A percentile compares a stretch with the other conserved stretches of the same genome.
phyloP scores from a whole-genome alignment of 169 alveolate species.

The Plasmodium coatneyi region DNA sequence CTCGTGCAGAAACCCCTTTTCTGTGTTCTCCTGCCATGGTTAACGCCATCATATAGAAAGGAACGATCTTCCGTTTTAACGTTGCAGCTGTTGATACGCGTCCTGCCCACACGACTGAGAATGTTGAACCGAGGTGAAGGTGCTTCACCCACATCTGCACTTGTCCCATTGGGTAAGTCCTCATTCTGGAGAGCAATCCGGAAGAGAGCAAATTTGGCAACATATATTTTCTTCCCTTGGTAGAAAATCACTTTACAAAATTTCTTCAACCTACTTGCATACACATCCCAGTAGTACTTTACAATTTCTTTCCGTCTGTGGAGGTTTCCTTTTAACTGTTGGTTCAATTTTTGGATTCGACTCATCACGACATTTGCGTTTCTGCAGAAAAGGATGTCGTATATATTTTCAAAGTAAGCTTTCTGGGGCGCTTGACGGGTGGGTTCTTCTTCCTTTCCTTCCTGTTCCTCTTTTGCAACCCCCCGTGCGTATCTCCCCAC shows the following conservation, averaged over 20 bases:
- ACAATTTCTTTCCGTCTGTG: slow-evolving; percentile 5
- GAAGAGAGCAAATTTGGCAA: slow-evolving; percentile 20
- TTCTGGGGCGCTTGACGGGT: background rate
- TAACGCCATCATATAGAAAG: background rate
- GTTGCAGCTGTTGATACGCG: background rate
- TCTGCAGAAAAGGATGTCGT: slow-evolving; percentile 51
- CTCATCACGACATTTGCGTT: slow-evolving; percentile 30
- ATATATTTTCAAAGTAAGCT: slow-evolving; percentile 36
- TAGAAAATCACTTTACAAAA: slow-evolving; percentile 34
- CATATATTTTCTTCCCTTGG: slow-evolving; percentile 16
- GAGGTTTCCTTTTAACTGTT: background rate
- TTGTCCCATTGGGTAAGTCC: background rate
- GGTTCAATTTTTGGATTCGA: slow-evolving; percentile 32
- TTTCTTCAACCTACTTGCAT: slow-evolving; percentile 22
- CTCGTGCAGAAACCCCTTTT: background rate
- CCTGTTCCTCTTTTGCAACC: background rate
- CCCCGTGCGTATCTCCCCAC: slow-evolving; percentile 10
- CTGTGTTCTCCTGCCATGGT: background rate
- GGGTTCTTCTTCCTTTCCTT: background rate
- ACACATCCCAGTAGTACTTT: slow-evolving; percentile 60
- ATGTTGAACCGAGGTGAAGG: background rate
- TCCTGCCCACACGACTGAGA: background rate
- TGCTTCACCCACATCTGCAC: background rate
- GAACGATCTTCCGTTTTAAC: background rate
- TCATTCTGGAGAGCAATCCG: background rate